Evolutionary conservation across 306 rosid species (phyloP).

Genomic region (Hylodesmum podocarpum): DNA sequence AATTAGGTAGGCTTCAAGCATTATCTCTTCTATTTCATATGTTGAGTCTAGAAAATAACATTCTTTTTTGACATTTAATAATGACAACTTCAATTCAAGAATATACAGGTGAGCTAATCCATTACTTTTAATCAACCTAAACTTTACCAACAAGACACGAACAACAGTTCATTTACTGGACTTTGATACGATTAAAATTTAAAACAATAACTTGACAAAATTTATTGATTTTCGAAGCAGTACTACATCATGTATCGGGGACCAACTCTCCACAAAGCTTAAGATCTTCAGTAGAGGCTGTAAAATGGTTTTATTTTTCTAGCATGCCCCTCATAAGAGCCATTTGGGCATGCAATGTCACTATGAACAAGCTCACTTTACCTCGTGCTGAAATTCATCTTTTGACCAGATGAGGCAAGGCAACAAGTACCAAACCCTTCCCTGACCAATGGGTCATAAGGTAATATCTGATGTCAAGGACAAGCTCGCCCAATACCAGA

Average conservation of each 20-base stretch:
- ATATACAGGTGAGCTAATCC: not conserved
- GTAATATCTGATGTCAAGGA: not conserved
- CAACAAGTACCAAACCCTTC: not conserved
- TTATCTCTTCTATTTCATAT: too few relatives aligned
- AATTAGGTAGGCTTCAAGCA: too few relatives aligned
- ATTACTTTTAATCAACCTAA: slow-evolving; percentile 3
- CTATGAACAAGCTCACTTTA: not conserved
- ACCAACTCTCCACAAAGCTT: not conserved
- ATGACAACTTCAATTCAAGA: not conserved
- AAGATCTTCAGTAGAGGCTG: not conserved
- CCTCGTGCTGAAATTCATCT: not conserved
- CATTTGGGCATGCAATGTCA: not conserved
- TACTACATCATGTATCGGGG: not conserved
- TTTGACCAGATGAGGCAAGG: not conserved
- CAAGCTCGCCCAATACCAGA: not conserved
- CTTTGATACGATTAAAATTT: not conserved
- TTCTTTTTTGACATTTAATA: not conserved
- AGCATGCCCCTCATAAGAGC: not conserved
- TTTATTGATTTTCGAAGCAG: not conserved
- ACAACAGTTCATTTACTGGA: not conserved
- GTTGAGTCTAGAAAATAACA: not conserved
- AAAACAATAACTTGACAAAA: not conserved
- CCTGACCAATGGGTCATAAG: not conserved
- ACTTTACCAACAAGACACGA: not conserved
- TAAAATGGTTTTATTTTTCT: not conserved